Conservation (phyloP, 768 basidiomycete genomes). For the Mycena maculata region DNA sequence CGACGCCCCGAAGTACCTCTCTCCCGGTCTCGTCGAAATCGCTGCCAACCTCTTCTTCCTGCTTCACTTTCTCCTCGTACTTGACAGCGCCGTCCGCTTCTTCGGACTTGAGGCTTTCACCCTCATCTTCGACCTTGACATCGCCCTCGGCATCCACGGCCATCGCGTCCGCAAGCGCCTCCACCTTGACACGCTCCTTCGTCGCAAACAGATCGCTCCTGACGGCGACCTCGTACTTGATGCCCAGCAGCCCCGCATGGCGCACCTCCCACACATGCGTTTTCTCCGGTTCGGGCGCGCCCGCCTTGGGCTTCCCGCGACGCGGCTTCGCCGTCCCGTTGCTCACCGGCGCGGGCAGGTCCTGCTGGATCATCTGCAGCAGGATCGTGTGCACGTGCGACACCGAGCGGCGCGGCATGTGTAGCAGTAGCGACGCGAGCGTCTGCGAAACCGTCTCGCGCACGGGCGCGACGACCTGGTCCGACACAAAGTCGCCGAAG, state of each 20-base stretch:
- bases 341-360: constrained; percentile 63
- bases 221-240: constrained; percentile 98
- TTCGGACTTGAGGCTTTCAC: constrained; percentile 40
- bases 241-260: constrained; percentile 96
- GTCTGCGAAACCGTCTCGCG: constrained; percentile 97
- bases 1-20: constrained; percentile 80
- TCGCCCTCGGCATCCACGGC: constrained; percentile 16
- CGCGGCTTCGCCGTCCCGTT: constrained; percentile 39
- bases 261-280: constrained; percentile 95
- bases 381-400: constrained; percentile 85
- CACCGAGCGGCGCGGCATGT: constrained; percentile 87
- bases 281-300: constrained; percentile 49
- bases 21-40: constrained; percentile 56
- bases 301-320: not conserved
- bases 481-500: constrained; percentile 98
- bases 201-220: constrained; percentile 82
- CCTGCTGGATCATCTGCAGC: constrained; percentile 94
- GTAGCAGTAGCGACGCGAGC: constrained; percentile 86
- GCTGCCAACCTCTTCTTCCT: constrained; percentile 45
- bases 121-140: constrained; percentile 26
- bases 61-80: constrained; percentile 40
- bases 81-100: constrained; percentile 21
- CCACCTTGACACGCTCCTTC: constrained; percentile 31
- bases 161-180: constrained; percentile 20
- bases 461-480: constrained; percentile 97